A percentile compares a stretch with the other conserved stretches of the same genome.
These are phyloP conservation scores for Fusarium illudens DNA, from an alignment of 2,329 filamentous ascomycete genomes.

Conservation along the genomic window DNA sequence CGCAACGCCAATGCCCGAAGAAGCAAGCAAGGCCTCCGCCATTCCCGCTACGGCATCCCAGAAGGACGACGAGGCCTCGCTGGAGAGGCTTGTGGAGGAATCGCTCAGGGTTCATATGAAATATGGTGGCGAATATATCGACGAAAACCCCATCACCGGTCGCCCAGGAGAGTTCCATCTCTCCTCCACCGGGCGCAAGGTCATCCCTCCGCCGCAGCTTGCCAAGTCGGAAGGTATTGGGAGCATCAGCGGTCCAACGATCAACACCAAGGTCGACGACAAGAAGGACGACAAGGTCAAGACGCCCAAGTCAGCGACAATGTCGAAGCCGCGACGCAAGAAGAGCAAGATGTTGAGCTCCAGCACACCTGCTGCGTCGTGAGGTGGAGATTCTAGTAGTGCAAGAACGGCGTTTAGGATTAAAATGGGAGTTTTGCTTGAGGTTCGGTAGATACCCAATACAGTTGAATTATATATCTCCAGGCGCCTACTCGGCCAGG, in stretches of 20 bases:
- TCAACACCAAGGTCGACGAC: conserved; percentile 54
- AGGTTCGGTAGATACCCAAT: conserved; percentile 38
- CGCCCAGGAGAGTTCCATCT: conserved; percentile 72
- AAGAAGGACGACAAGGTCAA: conserved; percentile 59
- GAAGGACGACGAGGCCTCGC: conserved; percentile 51
- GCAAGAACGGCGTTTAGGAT: conserved; percentile 10
- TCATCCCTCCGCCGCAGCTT: conserved; percentile 46
- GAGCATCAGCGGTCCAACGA: conserved; percentile 47
- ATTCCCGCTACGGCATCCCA: conserved; percentile 37
- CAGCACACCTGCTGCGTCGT: conserved; percentile 47
- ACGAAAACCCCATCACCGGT: conserved; percentile 74
- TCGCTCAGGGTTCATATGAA: conserved; percentile 65
- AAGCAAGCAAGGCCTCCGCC: conserved; percentile 38
- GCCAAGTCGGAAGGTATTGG: conserved; percentile 46
- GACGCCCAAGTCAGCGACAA: conserved; percentile 52
- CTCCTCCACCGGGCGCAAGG: conserved; percentile 66
- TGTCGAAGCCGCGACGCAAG: conserved; percentile 56
- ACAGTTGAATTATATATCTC: conserved; percentile 4
- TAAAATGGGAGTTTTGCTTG: background rate
- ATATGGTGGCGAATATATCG: conserved; percentile 71
- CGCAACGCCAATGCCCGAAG: conserved; percentile 58
- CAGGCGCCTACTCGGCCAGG: background rate
- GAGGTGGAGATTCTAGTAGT: background rate
- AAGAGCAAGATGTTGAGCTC: conserved; percentile 58
- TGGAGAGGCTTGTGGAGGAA: conserved; percentile 64